A percentile compares a stretch with the other conserved stretches of the same genome.
Conservation (phyloP, 2,329 filamentous ascomycete genomes). For the Ascochyta lentis region DNA sequence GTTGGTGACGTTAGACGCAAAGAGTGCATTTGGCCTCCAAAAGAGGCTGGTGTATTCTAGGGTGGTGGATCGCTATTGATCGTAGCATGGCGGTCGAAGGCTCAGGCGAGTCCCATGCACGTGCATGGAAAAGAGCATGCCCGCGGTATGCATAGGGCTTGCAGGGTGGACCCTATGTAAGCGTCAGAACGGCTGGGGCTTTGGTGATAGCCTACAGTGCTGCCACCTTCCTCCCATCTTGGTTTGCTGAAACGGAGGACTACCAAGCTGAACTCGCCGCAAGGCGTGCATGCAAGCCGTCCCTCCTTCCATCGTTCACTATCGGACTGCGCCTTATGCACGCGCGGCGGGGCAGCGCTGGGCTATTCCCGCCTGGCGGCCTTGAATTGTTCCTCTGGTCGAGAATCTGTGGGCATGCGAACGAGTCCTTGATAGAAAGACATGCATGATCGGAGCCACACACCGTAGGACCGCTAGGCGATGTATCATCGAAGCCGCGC, state of each 20-base stretch:
- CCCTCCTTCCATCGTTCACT: neutral
- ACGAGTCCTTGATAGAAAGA: constrained; percentile 12
- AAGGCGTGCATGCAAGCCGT: neutral
- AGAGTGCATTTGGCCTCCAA: neutral
- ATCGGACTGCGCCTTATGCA: constrained; percentile 1
- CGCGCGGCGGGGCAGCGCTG: neutral
- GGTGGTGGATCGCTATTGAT: constrained; percentile 1
- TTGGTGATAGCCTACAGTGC: constrained; percentile 3
- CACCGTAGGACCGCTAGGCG: neutral
- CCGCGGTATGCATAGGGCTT: neutral
- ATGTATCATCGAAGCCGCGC: constrained; percentile 9
- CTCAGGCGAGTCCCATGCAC: neutral
- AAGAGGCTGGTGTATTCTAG: neutral
- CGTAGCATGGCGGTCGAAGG: constrained; percentile 2
- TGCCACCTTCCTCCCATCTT: neutral
- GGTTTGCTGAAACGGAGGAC: neutral
- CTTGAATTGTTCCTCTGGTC: neutral
- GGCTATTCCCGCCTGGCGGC: neutral
- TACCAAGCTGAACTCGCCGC: neutral
- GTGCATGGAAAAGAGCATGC: neutral
- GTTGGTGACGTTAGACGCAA: neutral
- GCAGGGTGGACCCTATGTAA: neutral
- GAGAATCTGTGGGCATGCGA: constrained; percentile 12
- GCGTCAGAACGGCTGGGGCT: neutral
- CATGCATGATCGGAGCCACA: constrained; percentile 11